phyloP scores from a whole-genome alignment of 371 early-diverging fungal species.

The Entomophthora muscae region DNA sequence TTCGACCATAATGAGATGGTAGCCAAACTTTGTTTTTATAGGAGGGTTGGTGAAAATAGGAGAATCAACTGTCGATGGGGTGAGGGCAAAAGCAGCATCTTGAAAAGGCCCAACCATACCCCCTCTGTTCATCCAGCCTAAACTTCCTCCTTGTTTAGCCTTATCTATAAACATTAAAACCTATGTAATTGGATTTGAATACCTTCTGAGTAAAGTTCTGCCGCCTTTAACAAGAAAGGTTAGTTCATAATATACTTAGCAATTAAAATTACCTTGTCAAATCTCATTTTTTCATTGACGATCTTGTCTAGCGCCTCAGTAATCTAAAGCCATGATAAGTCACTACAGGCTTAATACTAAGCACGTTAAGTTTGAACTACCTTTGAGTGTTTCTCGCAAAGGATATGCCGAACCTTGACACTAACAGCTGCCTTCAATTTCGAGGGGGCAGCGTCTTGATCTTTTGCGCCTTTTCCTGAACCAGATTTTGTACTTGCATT shows the following conservation, averaged over 20 bases:
- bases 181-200: conserved; percentile 13
- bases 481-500: not conserved
- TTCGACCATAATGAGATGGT: conserved; percentile 18
- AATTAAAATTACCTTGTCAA: conserved; percentile 26
- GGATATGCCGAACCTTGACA: conserved; percentile 61
- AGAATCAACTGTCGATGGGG: conserved; percentile 36
- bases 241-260: conserved; percentile 1
- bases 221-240: conserved; percentile 29
- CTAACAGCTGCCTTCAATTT: conserved; percentile 57
- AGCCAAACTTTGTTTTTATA: conserved; percentile 13
- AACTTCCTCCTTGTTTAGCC: conserved; percentile 41
- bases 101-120: conserved; percentile 84
- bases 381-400: conserved; percentile 66
- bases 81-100: conserved; percentile 72
- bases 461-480: too few relatives aligned
- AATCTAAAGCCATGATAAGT: conserved; percentile 5
- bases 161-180: conserved; percentile 26
- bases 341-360: too few relatives aligned
- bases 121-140: conserved; percentile 79
- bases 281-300: conserved; percentile 31
- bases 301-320: conserved; percentile 41
- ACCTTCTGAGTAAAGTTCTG: conserved; percentile 70
- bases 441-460: not conserved
- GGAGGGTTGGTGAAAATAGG: conserved; percentile 17
- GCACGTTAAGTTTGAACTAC: too few relatives aligned